Conservation (phyloP, 1,139 yeast genomes). For the Wickerhamomyces sp. region DNA sequence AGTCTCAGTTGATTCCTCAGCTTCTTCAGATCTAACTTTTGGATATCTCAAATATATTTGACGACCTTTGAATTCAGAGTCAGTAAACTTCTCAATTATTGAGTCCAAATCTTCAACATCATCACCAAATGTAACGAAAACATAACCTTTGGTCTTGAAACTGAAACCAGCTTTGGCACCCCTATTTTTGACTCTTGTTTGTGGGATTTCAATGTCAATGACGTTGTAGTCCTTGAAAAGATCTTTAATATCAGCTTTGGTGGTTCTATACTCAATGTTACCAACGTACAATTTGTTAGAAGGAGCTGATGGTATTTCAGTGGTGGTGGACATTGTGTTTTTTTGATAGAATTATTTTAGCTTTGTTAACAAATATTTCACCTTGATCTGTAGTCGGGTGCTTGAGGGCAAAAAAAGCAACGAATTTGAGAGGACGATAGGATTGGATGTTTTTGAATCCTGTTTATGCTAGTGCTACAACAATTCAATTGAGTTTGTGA, state of each 20-base stretch:
- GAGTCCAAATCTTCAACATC: constrained; percentile 16
- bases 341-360: no score
- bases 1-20: not conserved
- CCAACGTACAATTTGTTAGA: constrained; percentile 21
- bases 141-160: constrained; percentile 20
- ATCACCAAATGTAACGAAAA: constrained; percentile 20
- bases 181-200: constrained; percentile 3
- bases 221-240: constrained; percentile 21
- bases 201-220: constrained; percentile 17
- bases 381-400: no score
- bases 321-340: not conserved
- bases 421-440: not conserved
- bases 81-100: constrained; percentile 19
- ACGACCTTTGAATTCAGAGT: constrained; percentile 23
- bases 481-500: no score
- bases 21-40: not conserved
- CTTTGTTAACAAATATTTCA: not conserved
- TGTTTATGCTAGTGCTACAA: no score
- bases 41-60: constrained; percentile 19
- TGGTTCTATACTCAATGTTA: constrained; percentile 20
- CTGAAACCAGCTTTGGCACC: constrained; percentile 9
- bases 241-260: constrained; percentile 18
- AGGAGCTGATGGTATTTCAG: not conserved
- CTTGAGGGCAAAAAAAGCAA: not conserved
- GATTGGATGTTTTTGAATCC: no score